Conservation (phyloP, 441 rosid species). For the Breynia disticha region DNA sequence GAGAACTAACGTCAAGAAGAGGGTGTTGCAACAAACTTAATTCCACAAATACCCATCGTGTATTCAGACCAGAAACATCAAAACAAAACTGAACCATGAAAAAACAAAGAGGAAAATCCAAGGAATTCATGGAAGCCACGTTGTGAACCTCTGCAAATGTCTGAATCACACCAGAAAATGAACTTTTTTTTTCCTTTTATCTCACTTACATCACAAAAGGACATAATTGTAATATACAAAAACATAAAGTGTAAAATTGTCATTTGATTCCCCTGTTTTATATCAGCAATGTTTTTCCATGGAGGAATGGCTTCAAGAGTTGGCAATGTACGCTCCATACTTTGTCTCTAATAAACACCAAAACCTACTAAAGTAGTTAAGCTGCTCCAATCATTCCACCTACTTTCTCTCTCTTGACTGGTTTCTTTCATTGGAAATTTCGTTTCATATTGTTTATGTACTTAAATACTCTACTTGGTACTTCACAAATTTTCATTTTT, state of each 20-base stretch:
- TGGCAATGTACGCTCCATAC: slow-evolving; percentile 35
- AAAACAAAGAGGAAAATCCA: slow-evolving; percentile 9
- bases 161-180: too few species aligned
- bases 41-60: neutral
- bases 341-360: neutral
- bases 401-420: slow-evolving; percentile 8
- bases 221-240: neutral
- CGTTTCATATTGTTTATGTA: slow-evolving; percentile 3
- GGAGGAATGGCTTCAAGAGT: slow-evolving; percentile 49
- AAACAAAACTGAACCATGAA: neutral
- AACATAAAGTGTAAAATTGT: slow-evolving; percentile 17
- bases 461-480: too few species aligned
- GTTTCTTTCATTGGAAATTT: slow-evolving; percentile 5
- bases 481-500: too few species aligned
- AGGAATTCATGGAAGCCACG: slow-evolving; percentile 20
- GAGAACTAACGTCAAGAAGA: neutral
- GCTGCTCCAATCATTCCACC: slow-evolving; percentile 36
- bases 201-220: neutral
- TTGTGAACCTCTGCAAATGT: neutral
- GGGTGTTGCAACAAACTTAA: neutral
- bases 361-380: slow-evolving; percentile 44
- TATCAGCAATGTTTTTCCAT: slow-evolving; percentile 10
- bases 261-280: slow-evolving; percentile 1
- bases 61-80: too few species aligned
- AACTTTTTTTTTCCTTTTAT: too few species aligned